A percentile compares a stretch with the other conserved stretches of the same genome.
Conservation (phyloP, 495 filamentous ascomycete species). For the Podospora appendiculata region DNA sequence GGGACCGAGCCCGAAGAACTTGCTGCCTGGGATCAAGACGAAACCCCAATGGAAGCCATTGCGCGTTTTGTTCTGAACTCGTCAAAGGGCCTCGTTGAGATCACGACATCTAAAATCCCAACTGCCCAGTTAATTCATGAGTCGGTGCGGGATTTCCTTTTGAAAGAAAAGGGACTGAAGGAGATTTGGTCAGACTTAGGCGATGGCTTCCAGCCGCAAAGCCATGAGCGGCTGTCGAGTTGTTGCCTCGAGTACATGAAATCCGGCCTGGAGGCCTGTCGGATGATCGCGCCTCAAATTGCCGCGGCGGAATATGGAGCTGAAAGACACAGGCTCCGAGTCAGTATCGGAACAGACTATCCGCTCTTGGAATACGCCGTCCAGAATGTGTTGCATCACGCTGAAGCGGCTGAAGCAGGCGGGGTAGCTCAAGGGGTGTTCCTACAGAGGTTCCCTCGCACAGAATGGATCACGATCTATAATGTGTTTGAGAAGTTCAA, state of each 20-base stretch:
- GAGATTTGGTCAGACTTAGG: slow-evolving; percentile 23
- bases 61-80: slow-evolving; percentile 19
- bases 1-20: slow-evolving; percentile 13
- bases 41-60: slow-evolving; percentile 3
- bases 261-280: too few species aligned
- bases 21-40: slow-evolving; percentile 3
- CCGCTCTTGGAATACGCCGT: not conserved
- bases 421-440: not conserved
- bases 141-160: slow-evolving; percentile 32
- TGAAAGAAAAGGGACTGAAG: slow-evolving; percentile 22
- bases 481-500: not conserved
- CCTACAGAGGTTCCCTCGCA: not conserved
- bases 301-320: slow-evolving; percentile 24
- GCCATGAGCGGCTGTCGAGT: too few species aligned
- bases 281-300: not conserved
- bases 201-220: too few species aligned
- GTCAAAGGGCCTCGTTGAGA: slow-evolving; percentile 31
- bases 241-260: too few species aligned
- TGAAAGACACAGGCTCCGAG: not conserved
- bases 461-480: not conserved
- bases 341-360: not conserved
- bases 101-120: slow-evolving; percentile 17
- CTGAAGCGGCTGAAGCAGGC: not conserved
- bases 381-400: not conserved
- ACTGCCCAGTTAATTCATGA: slow-evolving; percentile 38